Conservation (phyloP, 179 eudicot species). For the Drosera spatulata region DNA sequence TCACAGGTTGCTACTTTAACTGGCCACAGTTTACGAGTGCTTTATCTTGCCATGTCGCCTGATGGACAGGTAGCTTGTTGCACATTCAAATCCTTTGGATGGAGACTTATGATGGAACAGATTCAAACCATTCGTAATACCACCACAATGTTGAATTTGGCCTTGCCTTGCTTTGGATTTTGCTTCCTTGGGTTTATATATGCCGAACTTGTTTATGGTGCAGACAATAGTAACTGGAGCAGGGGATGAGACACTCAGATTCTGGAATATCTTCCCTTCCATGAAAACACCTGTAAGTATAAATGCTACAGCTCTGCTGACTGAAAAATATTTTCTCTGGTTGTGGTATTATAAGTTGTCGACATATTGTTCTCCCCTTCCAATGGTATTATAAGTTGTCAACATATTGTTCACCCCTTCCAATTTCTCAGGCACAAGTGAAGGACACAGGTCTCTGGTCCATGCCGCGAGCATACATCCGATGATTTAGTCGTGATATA, state of each 20-base stretch:
- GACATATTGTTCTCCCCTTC: not conserved
- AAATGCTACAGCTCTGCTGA: not conserved
- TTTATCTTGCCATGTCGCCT: conserved; percentile 88
- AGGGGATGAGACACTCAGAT: conserved; percentile 88
- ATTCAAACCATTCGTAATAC: not conserved
- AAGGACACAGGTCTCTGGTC: conserved; percentile 91
- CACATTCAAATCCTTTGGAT: not conserved
- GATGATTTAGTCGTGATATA: conserved; percentile 17
- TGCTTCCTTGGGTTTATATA: not conserved
- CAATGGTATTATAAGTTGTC: not conserved
- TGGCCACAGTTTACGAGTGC: conserved; percentile 88
- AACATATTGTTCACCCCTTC: not conserved
- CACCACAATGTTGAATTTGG: not conserved
- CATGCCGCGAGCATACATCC: conserved; percentile 65
- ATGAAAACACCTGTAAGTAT: conserved; percentile 57
- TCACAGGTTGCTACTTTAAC: conserved; percentile 89
- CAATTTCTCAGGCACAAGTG: conserved; percentile 51
- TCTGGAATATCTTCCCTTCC: conserved; percentile 97
- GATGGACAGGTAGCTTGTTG: conserved; percentile 78
- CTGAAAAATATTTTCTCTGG: not conserved
- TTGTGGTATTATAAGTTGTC: not conserved
- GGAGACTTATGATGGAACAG: too few relatives aligned
- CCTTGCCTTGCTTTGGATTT: not conserved
- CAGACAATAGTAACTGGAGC: conserved; percentile 99
- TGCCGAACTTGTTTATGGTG: not conserved